Evolutionary conservation across 192 early-diverging fungal species (phyloP).

Genomic region (Coemansia sp.): DNA sequence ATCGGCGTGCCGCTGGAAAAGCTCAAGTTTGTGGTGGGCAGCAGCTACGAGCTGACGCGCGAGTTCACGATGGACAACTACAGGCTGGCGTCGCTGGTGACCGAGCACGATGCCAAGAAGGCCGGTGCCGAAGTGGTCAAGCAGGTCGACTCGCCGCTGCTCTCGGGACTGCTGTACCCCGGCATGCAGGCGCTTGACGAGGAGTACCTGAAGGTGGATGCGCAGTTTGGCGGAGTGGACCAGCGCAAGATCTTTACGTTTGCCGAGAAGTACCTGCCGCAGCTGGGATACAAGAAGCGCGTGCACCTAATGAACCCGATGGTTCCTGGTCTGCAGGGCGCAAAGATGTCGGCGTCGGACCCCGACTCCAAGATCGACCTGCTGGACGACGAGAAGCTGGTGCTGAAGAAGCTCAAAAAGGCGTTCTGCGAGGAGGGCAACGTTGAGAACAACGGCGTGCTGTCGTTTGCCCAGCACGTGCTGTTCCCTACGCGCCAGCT

Average conservation of each 20-base stretch:
- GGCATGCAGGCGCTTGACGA: conserved; percentile 97
- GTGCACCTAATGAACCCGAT: conserved; percentile 98
- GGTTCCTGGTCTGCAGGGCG: conserved; percentile 90
- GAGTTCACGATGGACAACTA: conserved; percentile 93
- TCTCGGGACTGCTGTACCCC: conserved; percentile 97
- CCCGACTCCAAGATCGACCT: conserved; percentile 97
- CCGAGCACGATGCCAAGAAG: conserved; percentile 96
- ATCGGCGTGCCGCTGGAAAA: conserved; percentile 92
- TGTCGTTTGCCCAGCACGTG: conserved; percentile 87
- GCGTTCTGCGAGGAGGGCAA: conserved; percentile 98
- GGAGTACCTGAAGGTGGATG: conserved; percentile 91
- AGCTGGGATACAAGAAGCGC: conserved; percentile 93
- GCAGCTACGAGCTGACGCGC: conserved; percentile 79
- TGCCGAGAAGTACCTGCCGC: conserved; percentile 93
- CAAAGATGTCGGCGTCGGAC: conserved; percentile 96
- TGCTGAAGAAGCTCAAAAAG: conserved; percentile 84
- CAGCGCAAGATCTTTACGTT: conserved; percentile 99
- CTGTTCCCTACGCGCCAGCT: conserved; percentile 85
- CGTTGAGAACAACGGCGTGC: conserved; percentile 84
- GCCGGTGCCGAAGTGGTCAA: conserved; percentile 99
- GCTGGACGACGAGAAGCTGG: conserved; percentile 75
- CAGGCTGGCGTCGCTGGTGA: conserved; percentile 75
- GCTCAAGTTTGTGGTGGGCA: conserved; percentile 88
- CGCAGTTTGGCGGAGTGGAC: conserved; percentile 96
- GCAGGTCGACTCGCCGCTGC: conserved; percentile 80